Evolutionary conservation across 371 early-diverging fungal species (phyloP).

Genomic region (Circinella minor): DNA sequence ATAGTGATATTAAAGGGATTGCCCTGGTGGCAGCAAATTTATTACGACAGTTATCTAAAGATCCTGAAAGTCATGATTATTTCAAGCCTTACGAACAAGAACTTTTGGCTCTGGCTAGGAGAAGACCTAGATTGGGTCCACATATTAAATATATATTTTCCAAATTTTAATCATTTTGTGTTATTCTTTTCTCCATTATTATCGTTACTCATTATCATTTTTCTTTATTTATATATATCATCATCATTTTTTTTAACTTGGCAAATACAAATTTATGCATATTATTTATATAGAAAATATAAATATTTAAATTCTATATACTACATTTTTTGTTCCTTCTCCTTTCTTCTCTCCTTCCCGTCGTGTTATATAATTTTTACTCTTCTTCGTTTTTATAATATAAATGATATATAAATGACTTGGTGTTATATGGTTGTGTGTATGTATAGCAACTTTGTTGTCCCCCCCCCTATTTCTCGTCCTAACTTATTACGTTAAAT

Average conservation of each 20-base stretch:
- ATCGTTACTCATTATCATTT: no score
- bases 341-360: no score
- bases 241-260: no score
- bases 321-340: no score
- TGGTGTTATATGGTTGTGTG: no score
- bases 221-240: neutral
- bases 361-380: no score
- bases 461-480: neutral
- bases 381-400: no score
- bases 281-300: no score
- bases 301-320: no score
- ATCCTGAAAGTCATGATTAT: slow-evolving; percentile 53
- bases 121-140: slow-evolving; percentile 40
- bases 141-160: slow-evolving; percentile 27
- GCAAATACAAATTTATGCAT: no score
- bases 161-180: slow-evolving; percentile 5
- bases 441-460: neutral
- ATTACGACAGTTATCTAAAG: slow-evolving; percentile 68
- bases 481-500: neutral
- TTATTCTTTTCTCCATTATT: neutral
- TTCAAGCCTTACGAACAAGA: slow-evolving; percentile 68
- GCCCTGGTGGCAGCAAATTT: slow-evolving; percentile 72
- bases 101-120: slow-evolving; percentile 37
- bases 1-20: slow-evolving; percentile 64
- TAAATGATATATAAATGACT: no score